A percentile compares a stretch with the other conserved stretches of the same genome.
phyloP scores from a whole-genome alignment of 2,329 filamentous ascomycete genomes.

The Davidsoniella virescens region DNA sequence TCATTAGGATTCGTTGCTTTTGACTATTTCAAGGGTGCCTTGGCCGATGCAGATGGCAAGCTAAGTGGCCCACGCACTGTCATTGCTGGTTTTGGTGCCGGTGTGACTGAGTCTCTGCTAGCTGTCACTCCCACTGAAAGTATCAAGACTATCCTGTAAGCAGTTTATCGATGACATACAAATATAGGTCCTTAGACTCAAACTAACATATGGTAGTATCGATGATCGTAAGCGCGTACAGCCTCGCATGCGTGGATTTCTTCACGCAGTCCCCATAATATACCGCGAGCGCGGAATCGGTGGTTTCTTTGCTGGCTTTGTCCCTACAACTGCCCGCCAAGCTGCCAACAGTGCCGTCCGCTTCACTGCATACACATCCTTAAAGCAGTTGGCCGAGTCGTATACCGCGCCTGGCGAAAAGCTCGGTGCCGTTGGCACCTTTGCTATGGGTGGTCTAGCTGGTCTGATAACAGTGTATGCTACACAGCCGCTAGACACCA shows the following conservation, averaged over 20 bases:
- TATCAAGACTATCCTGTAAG: slow-evolving; percentile 85
- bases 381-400: slow-evolving; percentile 80
- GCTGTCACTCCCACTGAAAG: slow-evolving; percentile 95
- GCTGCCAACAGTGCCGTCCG: slow-evolving; percentile 86
- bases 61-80: slow-evolving; percentile 84
- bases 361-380: slow-evolving; percentile 77
- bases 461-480: slow-evolving; percentile 80
- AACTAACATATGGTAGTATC: slow-evolving; percentile 39
- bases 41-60: slow-evolving; percentile 71
- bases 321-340: slow-evolving; percentile 86
- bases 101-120: slow-evolving; percentile 80
- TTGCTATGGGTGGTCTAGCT: slow-evolving; percentile 76
- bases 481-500: slow-evolving; percentile 65
- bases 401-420: slow-evolving; percentile 93
- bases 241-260: slow-evolving; percentile 78
- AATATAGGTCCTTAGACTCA: background rate
- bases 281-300: slow-evolving; percentile 71
- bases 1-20: slow-evolving; percentile 73
- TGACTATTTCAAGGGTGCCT: slow-evolving; percentile 75
- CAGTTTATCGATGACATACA: slow-evolving; percentile 12
- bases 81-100: slow-evolving; percentile 83
- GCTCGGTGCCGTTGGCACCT: slow-evolving; percentile 72
- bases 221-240: slow-evolving; percentile 80
- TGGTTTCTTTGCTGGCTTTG: slow-evolving; percentile 94
- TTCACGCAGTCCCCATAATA: slow-evolving; percentile 79